Evolutionary conservation across 2,329 filamentous ascomycete genomes (phyloP).

Genomic region (Fusarium concolor): DNA sequence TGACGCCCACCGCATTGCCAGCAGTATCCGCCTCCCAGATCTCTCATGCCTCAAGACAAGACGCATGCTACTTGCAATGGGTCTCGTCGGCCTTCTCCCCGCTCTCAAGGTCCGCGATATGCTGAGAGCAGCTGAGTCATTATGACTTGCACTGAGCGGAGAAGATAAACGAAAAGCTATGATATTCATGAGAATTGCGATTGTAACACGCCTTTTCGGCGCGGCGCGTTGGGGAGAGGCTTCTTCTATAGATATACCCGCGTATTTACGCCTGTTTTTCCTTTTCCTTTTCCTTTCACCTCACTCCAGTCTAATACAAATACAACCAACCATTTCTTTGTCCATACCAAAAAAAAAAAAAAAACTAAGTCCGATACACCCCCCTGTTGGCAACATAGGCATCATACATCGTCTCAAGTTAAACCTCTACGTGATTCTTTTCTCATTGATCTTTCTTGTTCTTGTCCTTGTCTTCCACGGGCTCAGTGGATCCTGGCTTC

Average conservation of each 20-base stretch:
- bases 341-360: conserved; percentile 11
- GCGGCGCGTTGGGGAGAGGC: conserved; percentile 40
- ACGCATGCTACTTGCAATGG: conserved; percentile 48
- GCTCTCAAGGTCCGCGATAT: conserved; percentile 39
- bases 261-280: conserved; percentile 35
- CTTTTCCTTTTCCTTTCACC: conserved; percentile 25
- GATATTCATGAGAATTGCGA: conserved; percentile 35
- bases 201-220: conserved; percentile 24
- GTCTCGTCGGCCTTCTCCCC: conserved; percentile 47
- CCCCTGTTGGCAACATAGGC: conserved; percentile 17
- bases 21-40: conserved; percentile 42
- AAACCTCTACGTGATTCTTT: conserved; percentile 15
- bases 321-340: conserved; percentile 24
- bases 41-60: conserved; percentile 46
- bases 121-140: conserved; percentile 32
- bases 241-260: conserved; percentile 47
- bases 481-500: conserved; percentile 21
- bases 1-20: conserved; percentile 28
- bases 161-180: not conserved
- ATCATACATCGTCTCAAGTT: conserved; percentile 44
- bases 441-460: conserved; percentile 33
- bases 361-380: conserved; percentile 27
- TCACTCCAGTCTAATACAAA: conserved; percentile 34
- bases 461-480: not conserved
- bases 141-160: conserved; percentile 37